phyloP scores from a whole-genome alignment of 2,329 filamentous ascomycete genomes.

The Colletotrichum sp. region DNA sequence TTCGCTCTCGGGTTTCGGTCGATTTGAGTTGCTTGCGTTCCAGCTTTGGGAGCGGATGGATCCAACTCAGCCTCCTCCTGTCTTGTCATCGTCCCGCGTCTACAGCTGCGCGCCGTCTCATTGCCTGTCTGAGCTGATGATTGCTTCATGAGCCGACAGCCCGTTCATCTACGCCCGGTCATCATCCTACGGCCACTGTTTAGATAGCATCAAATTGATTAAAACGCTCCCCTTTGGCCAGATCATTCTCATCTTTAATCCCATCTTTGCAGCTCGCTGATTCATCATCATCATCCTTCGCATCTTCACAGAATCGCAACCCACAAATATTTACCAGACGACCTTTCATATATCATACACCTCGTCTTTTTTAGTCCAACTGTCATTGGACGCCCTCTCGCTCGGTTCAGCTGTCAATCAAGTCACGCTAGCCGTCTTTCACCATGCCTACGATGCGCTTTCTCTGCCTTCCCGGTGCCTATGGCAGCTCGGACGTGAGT shows the following conservation, averaged over 20 bases:
- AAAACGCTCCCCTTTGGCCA: slow-evolving; percentile 14
- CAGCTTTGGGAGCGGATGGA: background rate
- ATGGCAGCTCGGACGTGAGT: slow-evolving; percentile 59
- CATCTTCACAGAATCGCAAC: background rate
- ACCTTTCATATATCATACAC: background rate
- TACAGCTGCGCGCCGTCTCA: slow-evolving; percentile 9
- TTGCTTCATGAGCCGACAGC: slow-evolving; percentile 9
- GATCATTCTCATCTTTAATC: background rate
- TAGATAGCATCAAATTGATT: slow-evolving; percentile 13
- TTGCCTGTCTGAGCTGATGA: slow-evolving; percentile 22
- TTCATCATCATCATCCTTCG: background rate
- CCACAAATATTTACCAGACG: background rate
- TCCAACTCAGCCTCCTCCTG: slow-evolving; percentile 17
- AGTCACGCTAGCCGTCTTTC: background rate
- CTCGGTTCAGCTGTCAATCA: background rate
- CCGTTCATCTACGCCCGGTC: background rate
- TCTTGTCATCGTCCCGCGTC: slow-evolving; percentile 19
- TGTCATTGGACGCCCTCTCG: background rate
- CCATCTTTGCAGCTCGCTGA: slow-evolving; percentile 1
- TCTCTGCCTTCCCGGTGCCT: slow-evolving; percentile 62
- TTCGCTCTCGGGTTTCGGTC: slow-evolving; percentile 1
- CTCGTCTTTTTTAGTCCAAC: background rate
- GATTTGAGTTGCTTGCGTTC: background rate
- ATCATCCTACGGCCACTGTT: background rate
- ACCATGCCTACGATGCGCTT: slow-evolving; percentile 52